Conservation (phyloP, 208 protist genomes). For the Crithidia bombi region DNA sequence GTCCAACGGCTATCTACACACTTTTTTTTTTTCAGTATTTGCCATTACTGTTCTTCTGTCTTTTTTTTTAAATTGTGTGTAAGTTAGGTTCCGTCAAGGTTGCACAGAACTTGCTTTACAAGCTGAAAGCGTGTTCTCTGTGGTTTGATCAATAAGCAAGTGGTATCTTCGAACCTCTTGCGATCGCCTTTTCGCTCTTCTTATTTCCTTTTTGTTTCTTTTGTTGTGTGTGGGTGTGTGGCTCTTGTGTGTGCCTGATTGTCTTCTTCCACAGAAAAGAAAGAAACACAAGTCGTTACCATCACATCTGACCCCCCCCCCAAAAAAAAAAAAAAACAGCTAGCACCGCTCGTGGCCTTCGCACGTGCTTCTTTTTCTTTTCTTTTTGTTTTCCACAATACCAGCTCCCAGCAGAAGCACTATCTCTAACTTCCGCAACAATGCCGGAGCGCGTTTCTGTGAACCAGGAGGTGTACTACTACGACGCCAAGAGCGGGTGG, state of each 20-base stretch:
- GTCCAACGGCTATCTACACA: no score
- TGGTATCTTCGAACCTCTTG: constrained; percentile 19
- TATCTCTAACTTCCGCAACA: background rate
- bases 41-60: background rate
- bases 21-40: no score
- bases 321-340: no score
- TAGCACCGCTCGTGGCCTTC: no score
- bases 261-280: no score
- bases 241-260: no score
- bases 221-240: no score
- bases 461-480: constrained; percentile 83
- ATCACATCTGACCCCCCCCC: no score
- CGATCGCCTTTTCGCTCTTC: background rate
- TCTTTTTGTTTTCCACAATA: constrained; percentile 1
- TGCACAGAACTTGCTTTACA: background rate
- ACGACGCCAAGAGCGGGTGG: constrained; percentile 78
- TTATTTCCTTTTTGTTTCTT: background rate
- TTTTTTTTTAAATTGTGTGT: no score
- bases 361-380: background rate
- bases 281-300: no score
- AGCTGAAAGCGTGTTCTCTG: background rate
- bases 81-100: no score
- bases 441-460: constrained; percentile 75
- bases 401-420: background rate
- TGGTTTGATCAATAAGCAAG: background rate